Evolutionary conservation across 768 basidiomycete genomes (phyloP).

Genomic region (Agaricus sinodeliciosus): DNA sequence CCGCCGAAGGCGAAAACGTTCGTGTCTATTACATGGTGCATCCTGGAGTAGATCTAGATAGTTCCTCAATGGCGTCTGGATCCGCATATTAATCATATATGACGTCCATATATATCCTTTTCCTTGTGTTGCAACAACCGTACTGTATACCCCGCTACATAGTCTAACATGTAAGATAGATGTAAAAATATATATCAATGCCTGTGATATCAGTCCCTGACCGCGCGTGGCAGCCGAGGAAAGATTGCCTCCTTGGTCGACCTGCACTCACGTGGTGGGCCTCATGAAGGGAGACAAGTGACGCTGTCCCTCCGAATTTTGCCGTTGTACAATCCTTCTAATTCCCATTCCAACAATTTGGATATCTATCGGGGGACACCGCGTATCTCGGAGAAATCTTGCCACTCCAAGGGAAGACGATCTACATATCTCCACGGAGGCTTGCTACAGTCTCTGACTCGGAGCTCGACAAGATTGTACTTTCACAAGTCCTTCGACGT

Average conservation of each 20-base stretch:
- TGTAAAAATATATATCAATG: constrained; percentile 10
- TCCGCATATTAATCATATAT: constrained; percentile 10
- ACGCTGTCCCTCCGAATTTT: neutral
- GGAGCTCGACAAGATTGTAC: neutral
- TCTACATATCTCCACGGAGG: neutral
- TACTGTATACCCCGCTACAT: constrained; percentile 9
- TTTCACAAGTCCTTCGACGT: neutral
- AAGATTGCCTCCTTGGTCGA: constrained; percentile 9
- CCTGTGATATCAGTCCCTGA: neutral
- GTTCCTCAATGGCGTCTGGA: constrained; percentile 36
- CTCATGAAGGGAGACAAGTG: neutral
- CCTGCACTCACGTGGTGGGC: constrained; percentile 4
- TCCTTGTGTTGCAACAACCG: constrained; percentile 14
- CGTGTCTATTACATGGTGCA: constrained; percentile 89
- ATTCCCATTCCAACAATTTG: neutral
- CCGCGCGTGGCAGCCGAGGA: constrained; percentile 2
- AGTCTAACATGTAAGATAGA: constrained; percentile 12
- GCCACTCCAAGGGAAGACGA: neutral
- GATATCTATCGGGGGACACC: neutral
- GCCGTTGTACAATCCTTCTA: neutral
- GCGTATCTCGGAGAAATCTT: neutral
- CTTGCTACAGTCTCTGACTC: neutral
- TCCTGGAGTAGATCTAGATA: constrained; percentile 76
- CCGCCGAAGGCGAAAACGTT: constrained; percentile 48
- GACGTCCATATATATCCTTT: neutral